Evolutionary conservation across 768 basidiomycete species (phyloP).

Genomic region (Antrodiella citrinella): DNA sequence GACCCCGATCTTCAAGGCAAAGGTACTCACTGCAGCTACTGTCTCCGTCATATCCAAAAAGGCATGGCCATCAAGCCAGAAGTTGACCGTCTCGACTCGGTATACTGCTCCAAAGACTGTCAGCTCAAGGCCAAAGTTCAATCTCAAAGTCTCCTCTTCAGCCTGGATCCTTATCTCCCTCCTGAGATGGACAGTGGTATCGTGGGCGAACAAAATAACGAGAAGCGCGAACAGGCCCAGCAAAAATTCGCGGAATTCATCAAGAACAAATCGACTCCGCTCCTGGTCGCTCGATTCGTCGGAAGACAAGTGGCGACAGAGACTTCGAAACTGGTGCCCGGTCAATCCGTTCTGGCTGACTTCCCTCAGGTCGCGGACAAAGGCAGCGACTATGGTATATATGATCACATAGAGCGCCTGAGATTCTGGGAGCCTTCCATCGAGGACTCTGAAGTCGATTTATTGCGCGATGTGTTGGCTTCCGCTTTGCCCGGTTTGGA

Average conservation of each 20-base stretch:
- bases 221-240: conserved; percentile 50
- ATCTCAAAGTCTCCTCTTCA: conserved; percentile 66
- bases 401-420: conserved; percentile 72
- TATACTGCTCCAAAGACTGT: conserved; percentile 71
- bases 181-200: conserved; percentile 26
- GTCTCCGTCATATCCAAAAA: conserved; percentile 50
- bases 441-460: conserved; percentile 37
- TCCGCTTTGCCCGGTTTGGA: conserved; percentile 66
- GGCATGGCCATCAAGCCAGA: conserved; percentile 36
- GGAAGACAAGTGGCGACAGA: conserved; percentile 64
- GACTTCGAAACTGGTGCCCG: conserved; percentile 43
- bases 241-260: conserved; percentile 47
- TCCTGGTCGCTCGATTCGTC: conserved; percentile 65
- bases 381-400: conserved; percentile 51
- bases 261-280: conserved; percentile 35
- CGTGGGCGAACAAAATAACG: conserved; percentile 24
- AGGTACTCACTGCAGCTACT: conserved; percentile 67
- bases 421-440: conserved; percentile 53
- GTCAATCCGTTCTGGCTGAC: conserved; percentile 14
- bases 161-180: conserved; percentile 54
- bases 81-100: conserved; percentile 45
- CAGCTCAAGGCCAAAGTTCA: conserved; percentile 45
- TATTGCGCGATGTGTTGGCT: conserved; percentile 48
- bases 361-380: conserved; percentile 32
- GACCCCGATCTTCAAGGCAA: conserved; percentile 63